phyloP scores from a whole-genome alignment of 2,329 filamentous ascomycete species.

The Myriosclerotinia scirpicola region DNA sequence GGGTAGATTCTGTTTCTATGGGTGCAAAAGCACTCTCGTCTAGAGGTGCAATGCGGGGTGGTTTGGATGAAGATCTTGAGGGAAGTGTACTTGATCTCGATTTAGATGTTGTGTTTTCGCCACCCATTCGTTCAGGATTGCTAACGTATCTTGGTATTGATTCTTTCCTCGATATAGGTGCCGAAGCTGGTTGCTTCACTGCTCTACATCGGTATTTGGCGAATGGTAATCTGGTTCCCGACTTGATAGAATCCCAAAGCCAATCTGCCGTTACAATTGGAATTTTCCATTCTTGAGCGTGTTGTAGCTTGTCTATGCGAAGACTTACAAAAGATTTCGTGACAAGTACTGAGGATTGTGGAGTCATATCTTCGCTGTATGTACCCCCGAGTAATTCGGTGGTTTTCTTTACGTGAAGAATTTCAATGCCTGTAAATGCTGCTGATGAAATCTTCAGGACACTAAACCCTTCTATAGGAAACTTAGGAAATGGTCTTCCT shows the following conservation, averaged over 20 bases:
- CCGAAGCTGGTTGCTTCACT: slow-evolving; percentile 34
- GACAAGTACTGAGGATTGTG: slow-evolving; percentile 74
- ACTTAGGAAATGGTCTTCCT: slow-evolving; percentile 71
- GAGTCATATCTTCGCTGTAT: slow-evolving; percentile 76
- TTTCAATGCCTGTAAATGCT: slow-evolving; percentile 79
- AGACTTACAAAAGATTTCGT: slow-evolving; percentile 50
- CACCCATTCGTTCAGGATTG: slow-evolving; percentile 2
- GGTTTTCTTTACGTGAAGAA: slow-evolving; percentile 79
- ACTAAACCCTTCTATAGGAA: slow-evolving; percentile 69
- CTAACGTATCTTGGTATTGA: background rate
- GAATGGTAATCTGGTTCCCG: slow-evolving; percentile 51
- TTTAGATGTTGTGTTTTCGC: slow-evolving; percentile 6
- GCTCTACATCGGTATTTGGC: slow-evolving; percentile 46
- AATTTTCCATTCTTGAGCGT: slow-evolving; percentile 72
- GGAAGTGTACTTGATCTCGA: slow-evolving; percentile 24
- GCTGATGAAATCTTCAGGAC: slow-evolving; percentile 75
- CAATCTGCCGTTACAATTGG: slow-evolving; percentile 80
- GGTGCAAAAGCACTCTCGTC: slow-evolving; percentile 32
- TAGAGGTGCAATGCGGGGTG: slow-evolving; percentile 23
- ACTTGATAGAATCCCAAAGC: slow-evolving; percentile 79
- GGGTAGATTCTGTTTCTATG: slow-evolving; percentile 20
- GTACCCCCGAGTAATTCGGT: slow-evolving; percentile 74
- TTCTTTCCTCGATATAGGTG: slow-evolving; percentile 27
- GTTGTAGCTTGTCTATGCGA: slow-evolving; percentile 73
- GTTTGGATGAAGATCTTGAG: slow-evolving; percentile 25